Conservation (phyloP, 2,329 filamentous ascomycete species). For the Amylocarpus encephaloides region DNA sequence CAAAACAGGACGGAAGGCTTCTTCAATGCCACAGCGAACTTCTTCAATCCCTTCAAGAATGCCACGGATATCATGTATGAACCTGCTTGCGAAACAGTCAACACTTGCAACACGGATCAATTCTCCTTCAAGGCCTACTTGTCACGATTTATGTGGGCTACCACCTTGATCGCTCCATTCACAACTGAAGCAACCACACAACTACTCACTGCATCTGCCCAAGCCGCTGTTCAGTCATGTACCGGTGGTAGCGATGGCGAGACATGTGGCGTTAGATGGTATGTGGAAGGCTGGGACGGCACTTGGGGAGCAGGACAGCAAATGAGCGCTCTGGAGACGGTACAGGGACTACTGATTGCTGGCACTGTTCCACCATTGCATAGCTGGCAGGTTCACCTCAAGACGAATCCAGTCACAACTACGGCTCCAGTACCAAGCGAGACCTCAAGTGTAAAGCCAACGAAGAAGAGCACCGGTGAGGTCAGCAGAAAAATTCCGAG, state of each 20-base stretch:
- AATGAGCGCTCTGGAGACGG: constrained; percentile 57
- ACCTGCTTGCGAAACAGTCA: constrained; percentile 54
- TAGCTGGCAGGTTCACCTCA: constrained; percentile 17
- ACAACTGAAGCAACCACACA: constrained; percentile 42
- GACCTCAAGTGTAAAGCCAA: constrained; percentile 2
- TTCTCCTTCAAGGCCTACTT: constrained; percentile 64
- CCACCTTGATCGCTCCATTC: constrained; percentile 50
- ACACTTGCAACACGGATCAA: constrained; percentile 56
- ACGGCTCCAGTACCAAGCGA: constrained; percentile 5
- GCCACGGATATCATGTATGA: constrained; percentile 58
- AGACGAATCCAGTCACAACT: constrained; percentile 2
- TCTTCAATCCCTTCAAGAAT: constrained; percentile 48
- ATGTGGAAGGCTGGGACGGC: constrained; percentile 49
- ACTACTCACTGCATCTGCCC: constrained; percentile 45
- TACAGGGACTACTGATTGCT: constrained; percentile 51
- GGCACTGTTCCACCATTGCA: constrained; percentile 37
- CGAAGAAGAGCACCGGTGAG: constrained; percentile 10
- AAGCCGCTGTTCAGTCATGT: constrained; percentile 51
- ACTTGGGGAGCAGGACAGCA: constrained; percentile 53
- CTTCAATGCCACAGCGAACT: constrained; percentile 44
- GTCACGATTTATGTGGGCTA: constrained; percentile 56
- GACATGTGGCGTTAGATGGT: constrained; percentile 56
- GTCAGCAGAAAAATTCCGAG: not conserved
- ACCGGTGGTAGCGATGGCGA: constrained; percentile 46
- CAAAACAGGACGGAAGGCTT: constrained; percentile 45